Percentiles rank a stretch among this genome's conserved stretches.
Evolutionary conservation across 129 eudicot species (phyloP).

Genomic region (Centella asiatica): DNA sequence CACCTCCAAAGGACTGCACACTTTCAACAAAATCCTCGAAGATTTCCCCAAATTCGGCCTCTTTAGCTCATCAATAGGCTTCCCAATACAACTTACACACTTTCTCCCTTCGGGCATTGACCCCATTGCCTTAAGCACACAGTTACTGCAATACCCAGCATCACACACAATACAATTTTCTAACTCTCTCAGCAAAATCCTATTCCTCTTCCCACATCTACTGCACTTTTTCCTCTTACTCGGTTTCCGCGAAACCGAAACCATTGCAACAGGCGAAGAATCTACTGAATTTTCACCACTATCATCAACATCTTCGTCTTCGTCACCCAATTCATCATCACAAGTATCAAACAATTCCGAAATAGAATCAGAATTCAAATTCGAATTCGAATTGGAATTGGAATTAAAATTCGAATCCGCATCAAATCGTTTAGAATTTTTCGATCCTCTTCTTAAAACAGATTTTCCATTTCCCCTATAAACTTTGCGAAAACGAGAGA

Average conservation of each 20-base stretch:
- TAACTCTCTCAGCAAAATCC: conserved; percentile 21
- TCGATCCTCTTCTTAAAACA: conserved; percentile 2
- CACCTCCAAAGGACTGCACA: conserved; percentile 31
- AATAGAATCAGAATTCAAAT: neutral
- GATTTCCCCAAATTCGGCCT: conserved; percentile 29
- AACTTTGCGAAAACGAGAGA: conserved; percentile 12
- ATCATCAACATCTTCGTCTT: neutral
- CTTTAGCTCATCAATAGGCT: conserved; percentile 22
- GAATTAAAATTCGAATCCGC: neutral
- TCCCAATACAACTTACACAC: conserved; percentile 11
- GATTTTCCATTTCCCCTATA: conserved; percentile 1
- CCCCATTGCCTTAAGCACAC: conserved; percentile 16
- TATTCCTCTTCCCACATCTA: conserved; percentile 27
- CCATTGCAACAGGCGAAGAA: conserved; percentile 6
- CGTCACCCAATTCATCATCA: conserved; percentile 8
- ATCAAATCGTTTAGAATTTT: conserved; percentile 1
- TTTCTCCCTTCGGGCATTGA: conserved; percentile 15
- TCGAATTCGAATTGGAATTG: neutral
- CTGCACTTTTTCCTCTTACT: conserved; percentile 16
- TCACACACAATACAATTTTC: conserved; percentile 39
- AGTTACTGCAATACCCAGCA: conserved; percentile 10
- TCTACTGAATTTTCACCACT: conserved; percentile 2
- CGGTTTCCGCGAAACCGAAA: neutral
- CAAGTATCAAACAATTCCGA: conserved; percentile 1
- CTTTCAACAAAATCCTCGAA: conserved; percentile 26